Percentiles rank a stretch among this genome's conserved stretches.
Conservation (phyloP, 345 rosid species). For the Arabidopsis suecica region DNA sequence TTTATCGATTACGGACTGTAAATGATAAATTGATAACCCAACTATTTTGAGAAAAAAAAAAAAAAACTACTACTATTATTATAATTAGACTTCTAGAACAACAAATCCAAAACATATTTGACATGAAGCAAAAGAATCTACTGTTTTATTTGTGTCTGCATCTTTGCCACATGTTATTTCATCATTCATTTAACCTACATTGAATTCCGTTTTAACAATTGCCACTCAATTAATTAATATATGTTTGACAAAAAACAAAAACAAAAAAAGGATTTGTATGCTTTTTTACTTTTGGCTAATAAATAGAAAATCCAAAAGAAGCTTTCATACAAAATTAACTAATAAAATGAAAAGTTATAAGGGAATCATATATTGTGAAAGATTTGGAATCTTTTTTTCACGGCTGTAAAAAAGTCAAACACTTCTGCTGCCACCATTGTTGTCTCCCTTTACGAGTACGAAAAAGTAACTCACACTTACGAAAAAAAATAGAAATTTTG, state of each 20-base stretch:
- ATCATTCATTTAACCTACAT: slow-evolving; percentile 24
- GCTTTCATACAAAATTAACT: neutral
- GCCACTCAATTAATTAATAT: neutral
- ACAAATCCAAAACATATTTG: neutral
- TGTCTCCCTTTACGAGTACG: neutral
- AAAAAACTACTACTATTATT: neutral
- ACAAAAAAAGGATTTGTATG: neutral
- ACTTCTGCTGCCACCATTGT: neutral
- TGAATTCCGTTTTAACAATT: neutral
- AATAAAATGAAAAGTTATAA: neutral
- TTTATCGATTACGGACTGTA: neutral
- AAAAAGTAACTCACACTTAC: neutral
- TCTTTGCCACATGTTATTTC: neutral
- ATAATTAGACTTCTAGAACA: neutral
- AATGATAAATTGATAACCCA: neutral
- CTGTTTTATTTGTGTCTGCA: neutral
- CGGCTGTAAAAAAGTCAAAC: slow-evolving; percentile 19
- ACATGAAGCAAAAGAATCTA: neutral
- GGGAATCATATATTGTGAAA: slow-evolving; percentile 31
- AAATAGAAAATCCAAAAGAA: slow-evolving; percentile 1
- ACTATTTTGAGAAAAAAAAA: neutral
- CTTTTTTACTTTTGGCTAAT: neutral
- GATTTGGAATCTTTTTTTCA: slow-evolving; percentile 35
- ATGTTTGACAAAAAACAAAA: neutral
- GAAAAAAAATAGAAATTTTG: neutral